Percentiles rank a stretch among this genome's conserved stretches.
phyloP scores from a whole-genome alignment of 1,139 yeast genomes.

The Magnusiomyces clavatus region DNA sequence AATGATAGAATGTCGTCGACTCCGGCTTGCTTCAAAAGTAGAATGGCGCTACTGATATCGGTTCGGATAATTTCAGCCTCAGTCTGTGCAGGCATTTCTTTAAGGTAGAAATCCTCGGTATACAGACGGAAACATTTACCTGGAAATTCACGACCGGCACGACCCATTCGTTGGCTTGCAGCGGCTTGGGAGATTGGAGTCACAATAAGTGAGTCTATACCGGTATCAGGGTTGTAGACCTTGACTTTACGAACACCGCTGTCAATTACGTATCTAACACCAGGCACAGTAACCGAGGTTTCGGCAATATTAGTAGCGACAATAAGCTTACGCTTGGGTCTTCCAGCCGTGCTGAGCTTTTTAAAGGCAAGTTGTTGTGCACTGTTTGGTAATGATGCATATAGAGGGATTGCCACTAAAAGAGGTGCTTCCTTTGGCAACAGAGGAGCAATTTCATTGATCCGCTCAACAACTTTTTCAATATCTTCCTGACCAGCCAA shows the following conservation, averaged over 20 bases:
- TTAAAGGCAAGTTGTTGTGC: slow-evolving; percentile 75
- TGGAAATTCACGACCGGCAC: slow-evolving; percentile 95
- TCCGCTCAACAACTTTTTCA: slow-evolving; percentile 66
- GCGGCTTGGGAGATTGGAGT: slow-evolving; percentile 92
- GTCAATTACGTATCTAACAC: slow-evolving; percentile 90
- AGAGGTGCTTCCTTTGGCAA: slow-evolving; percentile 70
- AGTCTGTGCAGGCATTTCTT: slow-evolving; percentile 60
- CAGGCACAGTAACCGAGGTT: slow-evolving; percentile 92
- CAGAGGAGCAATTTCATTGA: slow-evolving; percentile 54
- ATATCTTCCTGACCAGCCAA: slow-evolving; percentile 97
- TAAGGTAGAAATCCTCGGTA: slow-evolving; percentile 58
- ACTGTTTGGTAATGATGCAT: slow-evolving; percentile 85
- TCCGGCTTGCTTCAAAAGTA: slow-evolving; percentile 76
- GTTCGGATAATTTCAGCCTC: slow-evolving; percentile 89
- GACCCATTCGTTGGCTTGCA: slow-evolving; percentile 92
- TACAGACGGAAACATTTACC: slow-evolving; percentile 88
- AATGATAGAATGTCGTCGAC: slow-evolving; percentile 78
- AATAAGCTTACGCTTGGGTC: slow-evolving; percentile 68
- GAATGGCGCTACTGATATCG: slow-evolving; percentile 74
- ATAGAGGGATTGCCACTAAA: slow-evolving; percentile 72
- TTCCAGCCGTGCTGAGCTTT: slow-evolving; percentile 36
- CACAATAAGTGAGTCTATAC: slow-evolving; percentile 81
- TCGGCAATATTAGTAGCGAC: slow-evolving; percentile 95
- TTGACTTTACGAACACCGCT: slow-evolving; percentile 88
- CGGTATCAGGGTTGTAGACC: slow-evolving; percentile 89